These are phyloP conservation scores for Dimocarpus longan DNA, from an alignment of 345 rosid genomes.

Conservation along the genomic window DNA sequence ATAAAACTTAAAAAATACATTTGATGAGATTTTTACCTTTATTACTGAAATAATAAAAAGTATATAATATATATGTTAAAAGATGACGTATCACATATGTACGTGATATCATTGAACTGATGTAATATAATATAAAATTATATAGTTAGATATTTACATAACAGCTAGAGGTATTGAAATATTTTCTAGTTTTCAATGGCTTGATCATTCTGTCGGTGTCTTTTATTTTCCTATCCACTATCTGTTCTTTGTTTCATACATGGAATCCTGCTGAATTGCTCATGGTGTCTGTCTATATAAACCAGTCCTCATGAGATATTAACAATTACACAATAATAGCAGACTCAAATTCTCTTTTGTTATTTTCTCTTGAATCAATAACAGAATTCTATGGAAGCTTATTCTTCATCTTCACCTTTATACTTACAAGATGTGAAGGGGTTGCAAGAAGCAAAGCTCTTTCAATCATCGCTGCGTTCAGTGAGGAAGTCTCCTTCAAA, in stretches of 20 bases:
- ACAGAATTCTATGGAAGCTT: slow-evolving; percentile 30
- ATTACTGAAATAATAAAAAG: too few species aligned
- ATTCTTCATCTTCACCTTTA: slow-evolving; percentile 31
- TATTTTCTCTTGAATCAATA: background rate
- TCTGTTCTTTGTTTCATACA: background rate
- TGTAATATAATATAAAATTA: too few species aligned
- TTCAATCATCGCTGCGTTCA: slow-evolving; percentile 52
- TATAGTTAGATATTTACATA: too few species aligned
- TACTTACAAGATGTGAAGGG: slow-evolving; percentile 16
- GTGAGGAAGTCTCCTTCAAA: slow-evolving; percentile 55
- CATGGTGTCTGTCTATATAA: background rate
- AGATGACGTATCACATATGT: too few species aligned
- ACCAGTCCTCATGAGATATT: background rate
- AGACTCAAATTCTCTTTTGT: background rate
- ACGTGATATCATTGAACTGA: too few species aligned
- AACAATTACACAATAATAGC: background rate
- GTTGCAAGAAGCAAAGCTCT: slow-evolving; percentile 22
- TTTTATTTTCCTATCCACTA: background rate
- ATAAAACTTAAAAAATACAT: too few species aligned
- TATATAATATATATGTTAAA: too few species aligned
- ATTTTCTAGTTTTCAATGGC: too few species aligned
- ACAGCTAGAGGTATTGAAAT: too few species aligned
- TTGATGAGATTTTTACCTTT: too few species aligned
- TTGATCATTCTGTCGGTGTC: background rate
- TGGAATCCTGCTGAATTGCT: background rate